These are phyloP conservation scores for Calonectria pteridis DNA, from an alignment of 2,329 filamentous ascomycete species.

Conservation along the genomic window DNA sequence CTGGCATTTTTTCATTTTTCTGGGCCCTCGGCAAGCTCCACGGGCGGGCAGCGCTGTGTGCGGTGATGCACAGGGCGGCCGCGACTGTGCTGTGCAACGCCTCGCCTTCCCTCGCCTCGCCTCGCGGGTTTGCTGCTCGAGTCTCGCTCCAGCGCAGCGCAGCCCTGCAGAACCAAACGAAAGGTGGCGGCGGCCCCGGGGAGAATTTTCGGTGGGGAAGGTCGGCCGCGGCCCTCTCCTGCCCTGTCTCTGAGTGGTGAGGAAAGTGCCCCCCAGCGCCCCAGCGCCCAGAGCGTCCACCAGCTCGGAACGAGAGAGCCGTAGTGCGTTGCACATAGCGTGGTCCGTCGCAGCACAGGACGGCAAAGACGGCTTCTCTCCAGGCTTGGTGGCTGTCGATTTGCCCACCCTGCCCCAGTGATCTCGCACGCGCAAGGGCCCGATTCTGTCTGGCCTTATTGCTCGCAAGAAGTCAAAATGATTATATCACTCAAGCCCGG, in stretches of 20 bases:
- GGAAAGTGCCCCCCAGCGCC: conserved; percentile 5
- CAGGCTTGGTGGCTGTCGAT: conserved; percentile 29
- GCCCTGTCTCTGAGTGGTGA: conserved; percentile 7
- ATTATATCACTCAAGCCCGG: conserved; percentile 7
- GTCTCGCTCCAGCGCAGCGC: background rate
- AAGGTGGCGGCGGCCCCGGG: conserved; percentile 29
- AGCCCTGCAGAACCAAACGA: conserved; percentile 10
- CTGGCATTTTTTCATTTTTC: background rate
- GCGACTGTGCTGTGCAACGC: background rate
- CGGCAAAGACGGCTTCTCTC: conserved; percentile 44
- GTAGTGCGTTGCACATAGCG: conserved; percentile 35
- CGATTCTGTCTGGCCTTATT: background rate
- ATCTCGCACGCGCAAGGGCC: background rate
- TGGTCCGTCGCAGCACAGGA: conserved; percentile 25
- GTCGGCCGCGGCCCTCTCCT: conserved; percentile 8
- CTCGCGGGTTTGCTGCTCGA: background rate
- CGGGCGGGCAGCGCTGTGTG: background rate
- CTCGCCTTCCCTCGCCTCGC: background rate
- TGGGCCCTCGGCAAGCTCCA: background rate
- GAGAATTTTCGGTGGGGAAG: conserved; percentile 39
- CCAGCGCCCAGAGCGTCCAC: conserved; percentile 9
- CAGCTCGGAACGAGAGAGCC: conserved; percentile 43
- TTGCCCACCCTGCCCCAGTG: background rate
- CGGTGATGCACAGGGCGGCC: background rate
- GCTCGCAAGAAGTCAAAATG: conserved; percentile 6